Evolutionary conservation across 1,284 basidiomycete species (phyloP).

Genomic region (Ustilago lituana): DNA sequence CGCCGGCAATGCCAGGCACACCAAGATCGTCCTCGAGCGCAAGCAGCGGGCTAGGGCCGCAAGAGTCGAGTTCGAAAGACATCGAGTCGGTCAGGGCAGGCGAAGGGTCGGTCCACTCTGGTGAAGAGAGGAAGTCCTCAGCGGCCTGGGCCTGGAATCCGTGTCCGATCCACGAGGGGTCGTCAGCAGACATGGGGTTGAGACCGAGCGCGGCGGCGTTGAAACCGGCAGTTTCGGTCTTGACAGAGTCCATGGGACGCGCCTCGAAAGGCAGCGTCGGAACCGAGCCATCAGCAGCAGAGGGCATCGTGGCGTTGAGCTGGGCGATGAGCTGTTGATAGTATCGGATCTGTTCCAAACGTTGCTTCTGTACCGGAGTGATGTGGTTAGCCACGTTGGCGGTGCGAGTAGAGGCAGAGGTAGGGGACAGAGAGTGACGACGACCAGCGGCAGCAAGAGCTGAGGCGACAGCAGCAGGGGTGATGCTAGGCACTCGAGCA

Average conservation of each 20-base stretch:
- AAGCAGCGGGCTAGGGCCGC: constrained; percentile 60
- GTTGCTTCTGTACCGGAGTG: constrained; percentile 30
- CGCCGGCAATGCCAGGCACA: constrained; percentile 58
- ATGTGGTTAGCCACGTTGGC: constrained; percentile 4
- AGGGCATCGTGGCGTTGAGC: constrained; percentile 47
- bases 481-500: constrained; percentile 46
- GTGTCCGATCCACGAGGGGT: constrained; percentile 56
- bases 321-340: constrained; percentile 50
- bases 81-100: constrained; percentile 60
- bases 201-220: constrained; percentile 47
- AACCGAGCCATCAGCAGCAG: constrained; percentile 35
- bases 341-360: constrained; percentile 48
- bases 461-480: constrained; percentile 36
- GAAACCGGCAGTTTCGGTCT: constrained; percentile 40
- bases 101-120: constrained; percentile 61
- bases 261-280: constrained; percentile 38
- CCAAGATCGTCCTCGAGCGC: constrained; percentile 47
- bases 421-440: constrained; percentile 42
- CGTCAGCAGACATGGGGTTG: constrained; percentile 55
- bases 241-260: constrained; percentile 29
- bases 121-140: constrained; percentile 59
- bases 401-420: constrained; percentile 3
- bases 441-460: constrained; percentile 34
- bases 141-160: constrained; percentile 49
- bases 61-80: constrained; percentile 60